Conservation (phyloP, 352 stramenopile genomes). For the Phytopythium litorale region DNA sequence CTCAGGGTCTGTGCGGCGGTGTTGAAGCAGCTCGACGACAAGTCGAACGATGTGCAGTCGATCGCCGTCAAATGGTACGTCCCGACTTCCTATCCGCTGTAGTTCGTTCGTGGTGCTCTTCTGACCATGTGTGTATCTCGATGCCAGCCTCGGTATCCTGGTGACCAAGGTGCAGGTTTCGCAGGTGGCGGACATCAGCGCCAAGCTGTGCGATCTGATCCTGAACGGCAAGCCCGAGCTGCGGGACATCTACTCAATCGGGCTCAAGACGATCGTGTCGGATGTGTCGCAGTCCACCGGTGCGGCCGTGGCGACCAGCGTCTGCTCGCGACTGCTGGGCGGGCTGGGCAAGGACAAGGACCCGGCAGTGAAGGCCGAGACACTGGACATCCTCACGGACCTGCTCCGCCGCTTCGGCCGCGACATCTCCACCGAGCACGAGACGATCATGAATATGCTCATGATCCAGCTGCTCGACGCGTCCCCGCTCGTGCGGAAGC, state of each 20-base stretch:
- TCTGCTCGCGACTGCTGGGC: slow-evolving; percentile 65
- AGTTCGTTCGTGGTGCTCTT: too few relatives aligned
- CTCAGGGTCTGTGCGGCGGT: slow-evolving; percentile 93
- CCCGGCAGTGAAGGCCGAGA: slow-evolving; percentile 89
- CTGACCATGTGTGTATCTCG: too few relatives aligned
- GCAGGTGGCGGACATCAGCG: slow-evolving; percentile 96
- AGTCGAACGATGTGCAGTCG: slow-evolving; percentile 98
- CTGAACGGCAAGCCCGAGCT: slow-evolving; percentile 96
- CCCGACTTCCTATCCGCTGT: neutral
- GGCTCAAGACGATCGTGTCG: slow-evolving; percentile 95
- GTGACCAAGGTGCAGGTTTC: slow-evolving; percentile 95
- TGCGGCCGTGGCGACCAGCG: slow-evolving; percentile 66
- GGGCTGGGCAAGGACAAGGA: slow-evolving; percentile 69
- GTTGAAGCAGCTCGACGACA: slow-evolving; percentile 97
- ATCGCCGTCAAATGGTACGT: slow-evolving; percentile 85
- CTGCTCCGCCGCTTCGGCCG: slow-evolving; percentile 95
- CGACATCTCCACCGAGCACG: slow-evolving; percentile 84
- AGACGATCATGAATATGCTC: slow-evolving; percentile 86
- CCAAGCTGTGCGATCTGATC: slow-evolving; percentile 96
- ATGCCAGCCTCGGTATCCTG: slow-evolving; percentile 87
- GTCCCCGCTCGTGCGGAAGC: slow-evolving; percentile 93
- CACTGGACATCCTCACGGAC: slow-evolving; percentile 97
- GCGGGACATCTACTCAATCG: slow-evolving; percentile 98
- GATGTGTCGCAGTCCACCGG: slow-evolving; percentile 93
- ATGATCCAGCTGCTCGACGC: slow-evolving; percentile 80